Evolutionary conservation across 208 protist genomes (phyloP), one percentile per base, ranked within the genome.

Genomic region (Leptomonas pyrrhocoris): DNA sequence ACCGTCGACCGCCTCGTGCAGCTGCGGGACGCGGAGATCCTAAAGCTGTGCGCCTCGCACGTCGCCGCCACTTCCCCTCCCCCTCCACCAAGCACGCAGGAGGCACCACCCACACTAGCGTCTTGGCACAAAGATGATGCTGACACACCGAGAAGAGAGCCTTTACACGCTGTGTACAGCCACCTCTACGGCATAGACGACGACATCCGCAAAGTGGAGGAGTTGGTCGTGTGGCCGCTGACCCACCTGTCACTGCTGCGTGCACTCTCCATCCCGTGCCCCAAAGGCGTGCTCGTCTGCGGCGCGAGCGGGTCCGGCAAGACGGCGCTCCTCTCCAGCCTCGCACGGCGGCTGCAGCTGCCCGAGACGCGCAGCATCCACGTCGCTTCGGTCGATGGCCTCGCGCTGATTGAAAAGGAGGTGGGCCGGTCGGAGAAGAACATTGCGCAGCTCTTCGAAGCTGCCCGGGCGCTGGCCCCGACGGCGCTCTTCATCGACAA

Each of bases 401-500:
- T 94, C 31, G 71, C 86, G 30, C 72, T 98, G 2, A 74, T 97
- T 31, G 81, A 86, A 61, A 97, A 97, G 80, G 89, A 93, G 65
- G 93, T 97, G 15, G 95, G 95, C 1, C 62, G 81, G 40, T 90
- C 91, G 23, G 92, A 96, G 77, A 88, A 89, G 67, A 94, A 96
- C 75, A 94, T 98, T 57, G 83, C 79, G 2, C 49, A 83, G 43
- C 68, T 97, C 43, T 97, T 98, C 62, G 68, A 73, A 23, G 59
- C 74, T 21, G 95, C 95, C 34, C 83, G 94, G 34, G 69, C 79
- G 8, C 63, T 61, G 9, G 76, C 92, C 15, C 94, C 94, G 3
- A 86, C 86, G 27, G 91, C 88, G 23, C 75, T 98, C 23, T 92
- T 98, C 65, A 79, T 97, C 51, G 94, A 98, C 79, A 95, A 98